These are phyloP conservation scores for Penicillium italicum DNA, from an alignment of 2,329 filamentous ascomycete species.

Conservation along the genomic window DNA sequence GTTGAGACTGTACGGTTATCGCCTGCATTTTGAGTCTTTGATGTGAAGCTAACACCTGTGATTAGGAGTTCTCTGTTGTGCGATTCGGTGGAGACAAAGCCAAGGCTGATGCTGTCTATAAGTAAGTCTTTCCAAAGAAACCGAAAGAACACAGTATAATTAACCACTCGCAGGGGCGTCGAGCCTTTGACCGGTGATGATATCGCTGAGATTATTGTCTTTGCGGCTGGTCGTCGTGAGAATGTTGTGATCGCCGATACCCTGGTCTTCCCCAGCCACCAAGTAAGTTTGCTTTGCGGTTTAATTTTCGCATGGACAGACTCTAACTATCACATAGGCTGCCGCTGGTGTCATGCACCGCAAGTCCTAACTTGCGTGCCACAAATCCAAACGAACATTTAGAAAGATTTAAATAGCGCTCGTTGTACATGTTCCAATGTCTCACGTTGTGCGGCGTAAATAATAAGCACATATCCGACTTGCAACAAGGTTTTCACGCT, in stretches of 20 bases:
- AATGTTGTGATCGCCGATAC: constrained; percentile 90
- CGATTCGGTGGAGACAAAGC: constrained; percentile 82
- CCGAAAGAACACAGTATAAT: not conserved
- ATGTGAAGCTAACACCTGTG: not conserved
- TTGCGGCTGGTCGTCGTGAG: constrained; percentile 75
- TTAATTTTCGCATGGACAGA: not conserved
- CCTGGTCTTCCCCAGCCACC: constrained; percentile 82
- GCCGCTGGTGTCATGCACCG: constrained; percentile 26
- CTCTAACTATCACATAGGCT: constrained; percentile 13
- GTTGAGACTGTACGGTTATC: constrained; percentile 68
- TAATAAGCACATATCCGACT: not conserved
- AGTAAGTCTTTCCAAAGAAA: constrained; percentile 49
- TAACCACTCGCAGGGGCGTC: constrained; percentile 55
- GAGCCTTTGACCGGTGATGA: constrained; percentile 86
- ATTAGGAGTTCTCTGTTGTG: constrained; percentile 78
- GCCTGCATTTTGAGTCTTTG: not conserved
- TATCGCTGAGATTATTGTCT: constrained; percentile 87
- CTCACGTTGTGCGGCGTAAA: not conserved
- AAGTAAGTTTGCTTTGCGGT: constrained; percentile 55
- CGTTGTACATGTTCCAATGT: not conserved
- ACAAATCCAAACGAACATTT: not conserved
- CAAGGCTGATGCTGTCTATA: constrained; percentile 88
- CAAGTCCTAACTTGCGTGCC: constrained; percentile 13
- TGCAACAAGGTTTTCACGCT: not conserved
- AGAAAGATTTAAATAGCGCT: not conserved